Percentiles rank a stretch among this genome's conserved stretches.
These are phyloP conservation scores for Adansonia gregorii DNA, from an alignment of 441 rosid species.

Conservation along the genomic window DNA sequence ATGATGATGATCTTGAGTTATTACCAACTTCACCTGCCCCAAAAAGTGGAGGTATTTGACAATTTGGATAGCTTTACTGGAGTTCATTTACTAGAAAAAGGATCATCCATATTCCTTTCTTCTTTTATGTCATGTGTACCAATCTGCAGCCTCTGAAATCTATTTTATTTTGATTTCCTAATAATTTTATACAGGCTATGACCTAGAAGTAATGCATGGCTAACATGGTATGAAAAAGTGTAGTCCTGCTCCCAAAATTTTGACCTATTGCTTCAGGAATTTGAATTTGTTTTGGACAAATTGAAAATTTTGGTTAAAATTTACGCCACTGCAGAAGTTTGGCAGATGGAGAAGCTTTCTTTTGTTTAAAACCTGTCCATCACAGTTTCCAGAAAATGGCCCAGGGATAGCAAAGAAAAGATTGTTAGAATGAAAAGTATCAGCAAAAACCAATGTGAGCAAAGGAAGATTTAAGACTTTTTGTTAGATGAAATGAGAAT, in stretches of 20 bases:
- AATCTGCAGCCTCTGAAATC: background rate
- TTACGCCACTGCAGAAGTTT: background rate
- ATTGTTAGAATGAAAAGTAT: background rate
- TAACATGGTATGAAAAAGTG: background rate
- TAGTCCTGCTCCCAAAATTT: background rate
- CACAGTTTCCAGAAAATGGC: background rate
- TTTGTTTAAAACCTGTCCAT: background rate
- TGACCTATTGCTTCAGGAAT: background rate
- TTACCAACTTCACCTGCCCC: constrained; percentile 43
- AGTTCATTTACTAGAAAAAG: background rate
- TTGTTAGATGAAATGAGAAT: background rate
- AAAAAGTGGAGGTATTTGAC: constrained; percentile 70
- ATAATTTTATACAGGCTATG: background rate
- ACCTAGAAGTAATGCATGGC: background rate
- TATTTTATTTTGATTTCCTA: background rate
- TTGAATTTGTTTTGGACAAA: background rate
- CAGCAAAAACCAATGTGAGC: background rate
- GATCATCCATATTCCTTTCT: constrained; percentile 14
- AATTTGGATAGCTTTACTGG: constrained; percentile 1
- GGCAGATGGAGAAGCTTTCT: background rate
- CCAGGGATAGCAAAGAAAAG: background rate
- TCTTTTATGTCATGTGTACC: background rate
- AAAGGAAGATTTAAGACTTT: background rate
- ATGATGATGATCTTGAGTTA: constrained; percentile 43
- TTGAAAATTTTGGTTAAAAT: background rate